Evolutionary conservation across 2,329 filamentous ascomycete species (phyloP).

Genomic region (Sporothrix pallida): DNA sequence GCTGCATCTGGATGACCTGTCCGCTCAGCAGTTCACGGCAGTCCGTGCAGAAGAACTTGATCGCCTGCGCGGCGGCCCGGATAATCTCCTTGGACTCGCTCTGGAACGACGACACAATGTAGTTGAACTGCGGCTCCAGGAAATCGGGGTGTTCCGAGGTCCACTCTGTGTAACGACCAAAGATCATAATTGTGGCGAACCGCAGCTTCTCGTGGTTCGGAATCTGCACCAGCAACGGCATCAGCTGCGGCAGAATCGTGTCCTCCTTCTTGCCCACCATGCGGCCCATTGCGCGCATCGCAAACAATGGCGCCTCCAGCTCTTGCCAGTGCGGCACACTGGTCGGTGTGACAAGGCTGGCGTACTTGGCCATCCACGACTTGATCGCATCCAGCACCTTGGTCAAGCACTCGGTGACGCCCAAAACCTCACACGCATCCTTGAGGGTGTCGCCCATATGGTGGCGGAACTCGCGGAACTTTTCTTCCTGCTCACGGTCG

Average conservation of each 20-base stretch:
- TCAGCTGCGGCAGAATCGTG: slow-evolving; percentile 86
- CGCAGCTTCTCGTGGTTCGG: slow-evolving; percentile 97
- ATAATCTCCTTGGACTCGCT: slow-evolving; percentile 89
- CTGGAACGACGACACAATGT: slow-evolving; percentile 91
- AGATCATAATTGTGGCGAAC: slow-evolving; percentile 97
- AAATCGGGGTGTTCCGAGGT: slow-evolving; percentile 93
- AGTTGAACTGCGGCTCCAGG: slow-evolving; percentile 89
- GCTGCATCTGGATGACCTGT: slow-evolving; percentile 84
- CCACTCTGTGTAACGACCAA: slow-evolving; percentile 97
- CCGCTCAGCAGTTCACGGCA: slow-evolving; percentile 84
- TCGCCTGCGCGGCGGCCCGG: slow-evolving; percentile 86
- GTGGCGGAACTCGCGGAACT: slow-evolving; percentile 95
- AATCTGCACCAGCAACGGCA: slow-evolving; percentile 91
- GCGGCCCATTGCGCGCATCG: slow-evolving; percentile 91
- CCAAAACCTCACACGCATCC: slow-evolving; percentile 95
- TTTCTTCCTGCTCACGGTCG: slow-evolving; percentile 93
- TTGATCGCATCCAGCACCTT: slow-evolving; percentile 90
- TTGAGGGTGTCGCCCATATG: slow-evolving; percentile 98
- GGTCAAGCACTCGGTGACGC: slow-evolving; percentile 84
- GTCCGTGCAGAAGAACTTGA: slow-evolving; percentile 97
- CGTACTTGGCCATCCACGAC: slow-evolving; percentile 84
- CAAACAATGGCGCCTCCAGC: slow-evolving; percentile 92
- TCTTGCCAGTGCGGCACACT: slow-evolving; percentile 95
- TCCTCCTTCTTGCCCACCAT: slow-evolving; percentile 93
- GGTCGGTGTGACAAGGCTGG: slow-evolving; percentile 71